phyloP scores from a whole-genome alignment of 768 basidiomycete genomes.

The Pisolithus tinctorius region DNA sequence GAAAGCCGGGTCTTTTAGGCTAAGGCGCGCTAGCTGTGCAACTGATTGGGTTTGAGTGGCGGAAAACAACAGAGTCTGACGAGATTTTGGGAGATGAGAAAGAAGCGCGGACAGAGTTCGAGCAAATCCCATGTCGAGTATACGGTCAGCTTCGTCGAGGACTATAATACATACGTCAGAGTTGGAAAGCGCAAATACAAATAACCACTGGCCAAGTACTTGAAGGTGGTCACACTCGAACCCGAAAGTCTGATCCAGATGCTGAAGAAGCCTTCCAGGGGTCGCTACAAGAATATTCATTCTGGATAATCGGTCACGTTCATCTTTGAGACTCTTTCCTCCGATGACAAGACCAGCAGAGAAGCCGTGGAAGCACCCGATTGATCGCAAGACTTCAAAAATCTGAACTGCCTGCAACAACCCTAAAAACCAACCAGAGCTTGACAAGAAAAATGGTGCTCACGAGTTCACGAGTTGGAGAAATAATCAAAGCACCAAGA shows the following conservation, averaged over 20 bases:
- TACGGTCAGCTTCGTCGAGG: constrained; percentile 94
- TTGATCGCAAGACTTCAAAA: constrained; percentile 90
- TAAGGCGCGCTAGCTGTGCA: constrained; percentile 81
- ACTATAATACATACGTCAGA: constrained; percentile 38
- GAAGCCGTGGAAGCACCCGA: constrained; percentile 87
- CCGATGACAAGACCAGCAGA: constrained; percentile 95
- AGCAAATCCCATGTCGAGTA: constrained; percentile 94
- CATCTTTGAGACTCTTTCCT: constrained; percentile 92
- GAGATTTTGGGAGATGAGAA: constrained; percentile 82
- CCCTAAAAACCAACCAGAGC: constrained; percentile 2
- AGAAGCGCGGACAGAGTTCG: constrained; percentile 85
- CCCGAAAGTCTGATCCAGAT: constrained; percentile 97
- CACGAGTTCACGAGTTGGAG: constrained; percentile 89
- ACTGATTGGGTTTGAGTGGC: constrained; percentile 94
- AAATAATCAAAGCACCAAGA: constrained; percentile 85
- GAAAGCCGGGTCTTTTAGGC: constrained; percentile 73
- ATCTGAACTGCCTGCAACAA: constrained; percentile 84
- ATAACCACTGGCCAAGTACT: constrained; percentile 58
- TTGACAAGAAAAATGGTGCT: constrained; percentile 19
- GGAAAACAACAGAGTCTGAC: constrained; percentile 94
- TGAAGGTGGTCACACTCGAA: constrained; percentile 92
- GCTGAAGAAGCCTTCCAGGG: constrained; percentile 89
- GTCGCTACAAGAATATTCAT: constrained; percentile 99
- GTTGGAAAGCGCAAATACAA: background rate
- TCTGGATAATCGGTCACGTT: constrained; percentile 75